Evolutionary conservation across 352 stramenopile genomes (phyloP), one percentile per base, ranked within the genome.

Genomic region (Phytophthora syringae): DNA sequence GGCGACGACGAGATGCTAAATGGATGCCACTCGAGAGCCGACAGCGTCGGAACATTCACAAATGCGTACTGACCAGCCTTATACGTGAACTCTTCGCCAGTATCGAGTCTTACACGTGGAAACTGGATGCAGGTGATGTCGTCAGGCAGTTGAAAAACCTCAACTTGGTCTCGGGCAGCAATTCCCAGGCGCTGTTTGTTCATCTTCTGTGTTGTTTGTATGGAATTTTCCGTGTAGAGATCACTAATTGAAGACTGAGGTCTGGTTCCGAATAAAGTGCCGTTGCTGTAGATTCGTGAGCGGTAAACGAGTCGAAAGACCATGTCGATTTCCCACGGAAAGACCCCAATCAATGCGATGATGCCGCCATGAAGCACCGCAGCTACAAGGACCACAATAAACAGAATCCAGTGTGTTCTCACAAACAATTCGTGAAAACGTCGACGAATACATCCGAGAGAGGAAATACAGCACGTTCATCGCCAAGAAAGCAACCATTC

Each of bases 11-110:
- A n/a, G n/a, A n/a, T n/a, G n/a, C n/a, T n/a, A n/a, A n/a, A n/a
- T n/a, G n/a, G n/a, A n/a, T n/a, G n/a, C n/a, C n/a, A n/a, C n/a
- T n/a, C n/a, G n/a, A n/a, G n/a, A n/a, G n/a, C n/a, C n/a, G n/a
- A n/a, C n/a, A n/a, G n/a, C n/a, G n/a, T n/a, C n/a, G n/a, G n/a
- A n/a, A n/a, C n/a, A n/a, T n/a, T n/a, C n/a, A n/a, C n/a, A n/a
- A n/a, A n/a, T n/a, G n/a, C n/a, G n/a, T 96, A 96, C 50, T 90
- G 78, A 2, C 74, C 77, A 11, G 72, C 72, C 18, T 74, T 59
- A 39, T 78, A 82, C 6, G 48, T 57, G 64, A 84, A 84, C 10
- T 50, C 51, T 34, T 74, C 60, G 12, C 54, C 61, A 0, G 57
- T 79, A 18, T 82, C 70, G 9, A 40, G 48, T n/a, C 63, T 57